Conservation (phyloP, 768 basidiomycete species). For the Leccinum rimulosum region DNA sequence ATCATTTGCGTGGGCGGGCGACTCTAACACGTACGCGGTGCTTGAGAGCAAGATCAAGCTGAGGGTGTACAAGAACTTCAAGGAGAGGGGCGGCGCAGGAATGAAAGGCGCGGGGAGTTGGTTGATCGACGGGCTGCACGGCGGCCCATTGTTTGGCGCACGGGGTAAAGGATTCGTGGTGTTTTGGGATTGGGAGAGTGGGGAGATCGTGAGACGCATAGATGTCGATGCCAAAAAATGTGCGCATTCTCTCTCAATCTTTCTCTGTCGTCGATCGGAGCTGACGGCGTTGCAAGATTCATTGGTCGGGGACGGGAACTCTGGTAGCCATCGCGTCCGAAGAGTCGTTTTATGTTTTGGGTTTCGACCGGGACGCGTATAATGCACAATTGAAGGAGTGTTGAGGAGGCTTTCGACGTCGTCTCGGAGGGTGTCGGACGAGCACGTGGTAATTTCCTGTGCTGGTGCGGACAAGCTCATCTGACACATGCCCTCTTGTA, state of each 20-base stretch:
- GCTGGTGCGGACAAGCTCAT: neutral
- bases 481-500: conserved; percentile 29
- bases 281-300: conserved; percentile 48
- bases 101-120: conserved; percentile 84
- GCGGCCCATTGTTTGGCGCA: conserved; percentile 83
- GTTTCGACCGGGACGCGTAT: conserved; percentile 90
- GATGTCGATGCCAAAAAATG: conserved; percentile 92
- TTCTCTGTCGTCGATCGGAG: neutral
- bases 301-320: conserved; percentile 88
- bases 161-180: conserved; percentile 88
- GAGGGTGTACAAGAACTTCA: conserved; percentile 89
- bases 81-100: conserved; percentile 64
- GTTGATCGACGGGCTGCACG: conserved; percentile 81
- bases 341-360: conserved; percentile 90
- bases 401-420: conserved; percentile 95
- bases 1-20: conserved; percentile 94
- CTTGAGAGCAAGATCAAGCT: conserved; percentile 84
- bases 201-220: conserved; percentile 89
- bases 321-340: conserved; percentile 86
- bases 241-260: conserved; percentile 37
- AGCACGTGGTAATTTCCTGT: conserved; percentile 43
- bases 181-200: conserved; percentile 99
- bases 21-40: conserved; percentile 96
- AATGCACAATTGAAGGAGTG: conserved; percentile 70
- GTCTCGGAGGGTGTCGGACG: conserved; percentile 82